Evolutionary conservation across 1,139 yeast genomes (phyloP).

Genomic region (Yamadazyma aaseri): DNA sequence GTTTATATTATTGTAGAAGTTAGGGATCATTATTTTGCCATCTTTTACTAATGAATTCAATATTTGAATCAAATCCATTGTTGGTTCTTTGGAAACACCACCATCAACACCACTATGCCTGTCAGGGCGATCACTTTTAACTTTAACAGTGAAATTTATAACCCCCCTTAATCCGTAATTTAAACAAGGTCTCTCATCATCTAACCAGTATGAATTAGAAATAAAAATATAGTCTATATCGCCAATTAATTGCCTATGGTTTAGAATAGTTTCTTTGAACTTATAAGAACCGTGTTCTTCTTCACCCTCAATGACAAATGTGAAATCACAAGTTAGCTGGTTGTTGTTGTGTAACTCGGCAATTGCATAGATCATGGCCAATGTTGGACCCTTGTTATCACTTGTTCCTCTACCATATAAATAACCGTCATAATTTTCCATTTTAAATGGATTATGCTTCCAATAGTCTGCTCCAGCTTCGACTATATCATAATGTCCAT

Average conservation of each 20-base stretch:
- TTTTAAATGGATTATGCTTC: slow-evolving; percentile 74
- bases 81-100: slow-evolving; percentile 85
- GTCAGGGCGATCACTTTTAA: slow-evolving; percentile 76
- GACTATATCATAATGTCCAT: slow-evolving; percentile 96
- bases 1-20: slow-evolving; percentile 65
- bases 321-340: slow-evolving; percentile 66
- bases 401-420: slow-evolving; percentile 90
- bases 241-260: slow-evolving; percentile 56
- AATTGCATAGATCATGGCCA: slow-evolving; percentile 88
- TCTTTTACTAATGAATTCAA: slow-evolving; percentile 60
- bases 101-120: slow-evolving; percentile 97
- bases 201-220: slow-evolving; percentile 93
- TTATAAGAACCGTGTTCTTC: slow-evolving; percentile 94
- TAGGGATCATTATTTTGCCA: slow-evolving; percentile 65
- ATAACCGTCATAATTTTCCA: slow-evolving; percentile 81
- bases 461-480: slow-evolving; percentile 57
- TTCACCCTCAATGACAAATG: slow-evolving; percentile 89
- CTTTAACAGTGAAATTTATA: slow-evolving; percentile 69
- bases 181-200: slow-evolving; percentile 82
- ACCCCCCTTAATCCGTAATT: slow-evolving; percentile 95
- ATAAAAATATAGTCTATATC: slow-evolving; percentile 83
- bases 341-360: slow-evolving; percentile 61
- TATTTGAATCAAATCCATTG: slow-evolving; percentile 76
- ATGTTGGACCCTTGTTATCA: slow-evolving; percentile 90
- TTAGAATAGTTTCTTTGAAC: slow-evolving; percentile 62